phyloP scores from a whole-genome alignment of 768 basidiomycete genomes.

The Mycena galopus region DNA sequence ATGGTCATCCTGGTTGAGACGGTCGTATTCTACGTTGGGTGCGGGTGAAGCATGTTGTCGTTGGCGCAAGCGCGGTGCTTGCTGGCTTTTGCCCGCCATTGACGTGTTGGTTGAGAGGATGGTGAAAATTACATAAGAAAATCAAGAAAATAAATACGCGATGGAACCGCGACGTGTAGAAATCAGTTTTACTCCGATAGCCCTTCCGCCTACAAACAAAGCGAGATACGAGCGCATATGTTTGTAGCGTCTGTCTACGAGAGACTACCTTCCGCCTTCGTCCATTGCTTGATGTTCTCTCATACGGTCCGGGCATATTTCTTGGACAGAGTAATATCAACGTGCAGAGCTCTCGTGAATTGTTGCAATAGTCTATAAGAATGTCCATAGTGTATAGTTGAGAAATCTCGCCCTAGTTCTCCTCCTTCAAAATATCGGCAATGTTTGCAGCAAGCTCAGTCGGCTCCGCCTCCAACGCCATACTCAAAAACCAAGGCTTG shows the following conservation, averaged over 20 bases:
- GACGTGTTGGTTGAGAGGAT: slow-evolving; percentile 24
- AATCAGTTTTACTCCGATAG: too few relatives aligned
- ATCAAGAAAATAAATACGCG: neutral
- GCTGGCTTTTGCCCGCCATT: slow-evolving; percentile 32
- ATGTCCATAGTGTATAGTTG: slow-evolving; percentile 1
- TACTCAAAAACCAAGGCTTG: slow-evolving; percentile 90
- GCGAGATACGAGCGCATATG: too few relatives aligned
- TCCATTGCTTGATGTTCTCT: too few relatives aligned
- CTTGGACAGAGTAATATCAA: too few relatives aligned
- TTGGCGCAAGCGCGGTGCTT: slow-evolving; percentile 35
- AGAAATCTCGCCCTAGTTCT: neutral
- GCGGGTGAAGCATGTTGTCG: slow-evolving; percentile 1
- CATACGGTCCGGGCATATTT: too few relatives aligned
- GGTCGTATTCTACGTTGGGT: slow-evolving; percentile 31
- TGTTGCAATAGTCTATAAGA: neutral
- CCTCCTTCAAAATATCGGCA: slow-evolving; percentile 48
- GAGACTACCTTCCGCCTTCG: too few relatives aligned
- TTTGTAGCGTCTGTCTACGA: too few relatives aligned
- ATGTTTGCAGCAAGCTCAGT: slow-evolving; percentile 68
- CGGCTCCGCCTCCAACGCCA: slow-evolving; percentile 68
- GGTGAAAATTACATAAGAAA: slow-evolving; percentile 21
- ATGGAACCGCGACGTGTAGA: too few relatives aligned
- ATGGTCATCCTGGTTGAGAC: slow-evolving; percentile 32
- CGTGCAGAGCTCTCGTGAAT: slow-evolving; percentile 10
- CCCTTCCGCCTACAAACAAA: too few relatives aligned